Evolutionary conservation across 1,139 yeast genomes (phyloP), one percentile per base, ranked within the genome.

Genomic region (Yamadazyma spencermartinsiae): DNA sequence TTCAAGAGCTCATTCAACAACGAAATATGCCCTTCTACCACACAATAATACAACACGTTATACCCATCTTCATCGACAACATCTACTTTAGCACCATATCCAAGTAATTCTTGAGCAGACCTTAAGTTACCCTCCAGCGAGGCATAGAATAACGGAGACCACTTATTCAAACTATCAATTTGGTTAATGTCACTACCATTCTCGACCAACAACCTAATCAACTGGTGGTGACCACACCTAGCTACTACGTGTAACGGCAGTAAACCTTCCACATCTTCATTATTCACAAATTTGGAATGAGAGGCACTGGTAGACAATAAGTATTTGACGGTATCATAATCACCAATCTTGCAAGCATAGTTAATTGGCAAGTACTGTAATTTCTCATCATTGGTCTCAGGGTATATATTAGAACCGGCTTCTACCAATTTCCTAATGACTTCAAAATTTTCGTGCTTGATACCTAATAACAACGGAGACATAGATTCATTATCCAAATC

Each of bases 111-210:
- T 44, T 74, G 74, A 0, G 95, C 84, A 2, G 95, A 80, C 34
- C 72, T 65, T 3, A 74, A 75, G 57, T 86, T 89, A 1, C 97
- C 97, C 51, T 87, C 94, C 49, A 82, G 79, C 1, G 92, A 92
- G 10, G 96, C 87, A 59, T 92, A 90, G 54, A 90, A 88, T 4
- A 92, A 73, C 0, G 98, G 96, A 0, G 97, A 82, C 98, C 98
- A 92, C 50, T 85, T 86, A 56, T 89, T 88, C 41, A 88, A 79
- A 41, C 87, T 85, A 61, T 92, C 98, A 10, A 82, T 58, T 43
- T 79, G 82, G 58, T 92, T 86, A 6, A 90, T 79, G 52, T 86
- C 80, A 1, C 94, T 88, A 4, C 95, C 95, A 48, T 82, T 74
- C 18, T 76, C 67, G 6, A 86, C 77, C 34, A 92, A 66, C 35